Evolutionary conservation across 305 asterid species (phyloP), one percentile per base, ranked within the genome.

Genomic region (Plantago coronopus): DNA sequence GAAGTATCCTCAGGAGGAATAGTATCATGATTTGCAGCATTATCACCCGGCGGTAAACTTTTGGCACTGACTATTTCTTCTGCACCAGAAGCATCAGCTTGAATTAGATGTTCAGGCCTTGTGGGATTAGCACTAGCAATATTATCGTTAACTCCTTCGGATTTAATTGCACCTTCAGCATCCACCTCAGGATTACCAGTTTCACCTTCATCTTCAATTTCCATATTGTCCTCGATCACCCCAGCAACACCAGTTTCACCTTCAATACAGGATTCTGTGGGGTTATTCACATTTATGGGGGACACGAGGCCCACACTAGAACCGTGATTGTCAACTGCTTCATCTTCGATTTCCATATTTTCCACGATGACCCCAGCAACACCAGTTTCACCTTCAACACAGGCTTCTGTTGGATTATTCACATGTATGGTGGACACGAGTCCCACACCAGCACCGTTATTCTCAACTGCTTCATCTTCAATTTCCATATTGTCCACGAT

Each of bases 81-180:
- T 45, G 61, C 74, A 46, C 31, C 63, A 77, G 55, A 59, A 62
- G 66, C 75, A 69, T 74, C 80, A 12, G 58, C 50, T 3, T 64
- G 78, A 63, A 65, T 42, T 6, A 42, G 23, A 59, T 38, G 23
- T 49, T 50, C 63, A 22, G 57, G 59, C 38, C 27, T 46, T 45
- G 46, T 66, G 54, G 34, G 55, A 50, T 17, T 67, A 25, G 46
- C 27, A 49, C 25, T 37, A 20, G 17, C 34, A 57, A 25, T 21
- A 57, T 57, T 57, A 45, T 57, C 40, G 16, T 20, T 49, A 40
- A 12, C 37, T 40, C 31, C 62, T 20, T 57, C 62, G 40, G 19
- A 34, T 38, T 57, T 15, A 38, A 21, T 40, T 40, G 34, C 62
- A 38, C 62, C 42, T 8, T 5, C 50, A 19, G 37, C 44, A 10